Evolutionary conservation across 2,329 filamentous ascomycete genomes (phyloP), one percentile per base, ranked within the genome.

Genomic region (Pyrenochaeta sp.): DNA sequence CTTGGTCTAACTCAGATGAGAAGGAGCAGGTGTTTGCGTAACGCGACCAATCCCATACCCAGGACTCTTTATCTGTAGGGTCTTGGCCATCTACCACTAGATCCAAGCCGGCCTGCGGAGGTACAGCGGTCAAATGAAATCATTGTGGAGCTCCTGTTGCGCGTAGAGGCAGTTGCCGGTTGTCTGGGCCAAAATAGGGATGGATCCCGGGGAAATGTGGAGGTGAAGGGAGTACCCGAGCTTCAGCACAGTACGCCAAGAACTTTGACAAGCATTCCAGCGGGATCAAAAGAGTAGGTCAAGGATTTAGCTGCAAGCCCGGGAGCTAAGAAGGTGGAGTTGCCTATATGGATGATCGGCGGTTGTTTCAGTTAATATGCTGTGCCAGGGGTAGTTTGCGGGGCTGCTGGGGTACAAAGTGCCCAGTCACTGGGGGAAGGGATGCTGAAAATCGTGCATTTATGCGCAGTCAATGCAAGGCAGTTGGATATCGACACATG

Each of bases 201-300:
- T n/a, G 31, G 26, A 11, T 20, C 15, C 14, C 19, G 26, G 14
- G 20, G 22, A 13, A 23, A 26, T 23, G 34, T 36, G 11, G 23
- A 41, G 19, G 21, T 26, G 19, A 27, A 10, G 13, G 28, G 9
- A 20, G 30, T 26, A 8, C 24, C 32, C 31, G 19, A 43, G 34
- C 19, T 31, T 31, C 14, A n/a, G 11, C n/a, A 43, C 3, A 30
- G 40, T 42, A 29, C 10, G 39, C 39, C 39, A 35, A 42, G 39
- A 23, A 13, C 17, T 21, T n/a, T 10, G 13, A 42, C n/a, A 29
- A 24, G 32, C 14, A 17, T 32, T 18, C 15, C 14, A 4, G 10
- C 20, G n/a, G 30, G 17, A 32, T 21, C 11, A 11, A 37, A 27
- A 6, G 20, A 18, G 39, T 30, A 37, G 32, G 32, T 43, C 32